These are phyloP conservation scores for Coniferiporia sulphurascens DNA, from an alignment of 1,284 basidiomycete species.

Conservation along the genomic window DNA sequence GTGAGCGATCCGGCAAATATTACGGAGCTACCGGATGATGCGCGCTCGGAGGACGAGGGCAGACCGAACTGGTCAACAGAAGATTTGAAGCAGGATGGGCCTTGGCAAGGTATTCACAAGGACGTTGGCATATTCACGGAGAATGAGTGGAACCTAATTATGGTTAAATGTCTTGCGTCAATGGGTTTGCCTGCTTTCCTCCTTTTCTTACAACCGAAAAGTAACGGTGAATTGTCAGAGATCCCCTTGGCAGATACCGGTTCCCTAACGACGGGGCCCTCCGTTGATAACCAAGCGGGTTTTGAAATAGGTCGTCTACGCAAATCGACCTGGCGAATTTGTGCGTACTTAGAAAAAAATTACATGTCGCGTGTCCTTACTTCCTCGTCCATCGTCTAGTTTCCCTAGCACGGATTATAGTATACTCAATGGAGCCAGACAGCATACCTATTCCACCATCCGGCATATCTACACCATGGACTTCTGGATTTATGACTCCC, in stretches of 20 bases:
- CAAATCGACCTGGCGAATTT: conserved; percentile 63
- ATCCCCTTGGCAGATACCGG: conserved; percentile 68
- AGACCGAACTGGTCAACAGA: conserved; percentile 52
- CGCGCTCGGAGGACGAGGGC: conserved; percentile 54
- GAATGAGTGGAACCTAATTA: conserved; percentile 82
- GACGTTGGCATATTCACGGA: conserved; percentile 87
- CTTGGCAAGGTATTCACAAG: conserved; percentile 70
- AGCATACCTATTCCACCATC: conserved; percentile 32
- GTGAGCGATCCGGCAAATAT: conserved; percentile 68
- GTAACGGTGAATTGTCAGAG: conserved; percentile 36
- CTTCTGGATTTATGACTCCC: conserved; percentile 42
- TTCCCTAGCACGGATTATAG: conserved; percentile 82
- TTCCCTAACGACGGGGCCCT: conserved; percentile 66
- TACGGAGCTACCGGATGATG: conserved; percentile 67
- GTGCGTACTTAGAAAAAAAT: conserved; percentile 34
- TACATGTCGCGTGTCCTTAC: conserved; percentile 4
- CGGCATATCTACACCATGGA: conserved; percentile 54
- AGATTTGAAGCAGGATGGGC: conserved; percentile 35
- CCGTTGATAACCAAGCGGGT: conserved; percentile 58
- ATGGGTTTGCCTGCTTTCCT: conserved; percentile 57
- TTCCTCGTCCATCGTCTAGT: conserved; percentile 35
- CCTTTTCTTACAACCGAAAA: background rate
- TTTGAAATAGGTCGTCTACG: conserved; percentile 66
- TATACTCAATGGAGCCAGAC: conserved; percentile 87
- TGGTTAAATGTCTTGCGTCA: conserved; percentile 87